Base-by-base conservation (phyloP, 345 rosid species). In the Zanthoxylum bungeanum region DNA sequence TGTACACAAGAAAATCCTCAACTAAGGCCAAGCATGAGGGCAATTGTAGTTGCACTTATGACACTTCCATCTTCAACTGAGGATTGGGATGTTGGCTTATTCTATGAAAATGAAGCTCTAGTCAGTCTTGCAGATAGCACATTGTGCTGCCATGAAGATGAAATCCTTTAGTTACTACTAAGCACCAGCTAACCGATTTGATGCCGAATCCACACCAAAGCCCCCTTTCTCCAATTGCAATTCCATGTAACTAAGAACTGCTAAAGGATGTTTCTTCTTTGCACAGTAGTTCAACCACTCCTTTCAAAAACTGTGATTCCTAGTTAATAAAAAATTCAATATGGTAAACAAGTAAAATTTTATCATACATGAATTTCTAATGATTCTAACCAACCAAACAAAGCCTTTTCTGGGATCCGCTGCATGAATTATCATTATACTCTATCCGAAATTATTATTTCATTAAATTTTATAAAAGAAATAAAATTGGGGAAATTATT, bases 1-100 rank as follows among this genome's bases (percentile, higher is more conserved):
- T 92, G 99, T 82, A 91, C 99, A 5, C 88, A 85, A 61, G 97
- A 87, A 83, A 88, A 83, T 60, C 89, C 97, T 64, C 97, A 85
- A 72, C 74, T 82, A 59, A 87, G 97, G 8, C 98, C 98, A 1
- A 87, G 90, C 40, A 95, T 88, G 98, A 89, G 98, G 74, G 84
- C 91, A 28, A 79, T 92, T 7, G 99, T 91, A 67, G 98, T 92
- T 44, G 96, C 97, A 39, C 79, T 92, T n/a, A 92, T 85, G 75
- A 87, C 99, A 1, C 93, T 95, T 14, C 88, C 91, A 2, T 95
- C 99, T 2, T 66, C 90, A 0, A 85, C 94, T 0, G 96, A 89
- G 66, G 96, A 89, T 34, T 92, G 96, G 96, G 97, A 91, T 75
- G 84, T 76, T 1, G 84, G 84, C 5, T 77, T 89, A 40, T 83